Evolutionary conservation across 2,329 filamentous ascomycete genomes (phyloP).

Genomic region (Botrytis deweyae): DNA sequence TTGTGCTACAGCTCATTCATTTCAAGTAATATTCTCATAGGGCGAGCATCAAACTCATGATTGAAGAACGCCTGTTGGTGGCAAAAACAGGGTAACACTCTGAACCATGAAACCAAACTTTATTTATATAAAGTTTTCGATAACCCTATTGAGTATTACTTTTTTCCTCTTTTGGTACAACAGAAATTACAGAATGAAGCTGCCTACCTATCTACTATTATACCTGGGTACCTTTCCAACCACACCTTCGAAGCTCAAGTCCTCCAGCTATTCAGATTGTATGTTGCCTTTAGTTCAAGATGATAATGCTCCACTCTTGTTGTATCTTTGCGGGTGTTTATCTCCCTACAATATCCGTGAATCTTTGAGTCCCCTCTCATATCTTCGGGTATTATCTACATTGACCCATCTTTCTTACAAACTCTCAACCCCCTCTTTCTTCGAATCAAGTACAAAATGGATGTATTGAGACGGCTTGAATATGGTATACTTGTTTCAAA

Average conservation of each 20-base stretch:
- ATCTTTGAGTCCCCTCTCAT: not conserved
- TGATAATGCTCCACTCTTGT: slow-evolving; percentile 1
- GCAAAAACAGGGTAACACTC: slow-evolving; percentile 3
- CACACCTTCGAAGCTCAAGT: not conserved
- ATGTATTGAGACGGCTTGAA: not conserved
- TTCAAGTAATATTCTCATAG: not conserved
- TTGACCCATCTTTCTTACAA: slow-evolving; percentile 2
- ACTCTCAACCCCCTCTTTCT: not conserved
- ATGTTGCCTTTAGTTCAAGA: not conserved
- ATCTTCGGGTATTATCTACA: slow-evolving; percentile 1
- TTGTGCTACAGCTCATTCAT: not conserved
- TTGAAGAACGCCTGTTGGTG: slow-evolving; percentile 12
- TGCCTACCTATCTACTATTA: not conserved
- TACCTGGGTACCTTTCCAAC: not conserved
- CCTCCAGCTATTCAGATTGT: not conserved
- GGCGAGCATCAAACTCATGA: not conserved
- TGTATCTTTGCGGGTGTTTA: slow-evolving; percentile 7
- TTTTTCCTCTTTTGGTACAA: not conserved
- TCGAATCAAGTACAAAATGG: not conserved
- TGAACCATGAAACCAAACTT: slow-evolving; percentile 4
- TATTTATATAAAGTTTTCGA: slow-evolving; percentile 15
- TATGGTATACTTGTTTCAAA: slow-evolving; percentile 4
- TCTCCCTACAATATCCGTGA: slow-evolving; percentile 8
- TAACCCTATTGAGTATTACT: not conserved
- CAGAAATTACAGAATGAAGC: not conserved